A percentile compares a stretch with the other conserved stretches of the same genome.
These are phyloP conservation scores for Rhododendron ovatum DNA, from an alignment of 148 eudicot genomes.

Conservation along the genomic window DNA sequence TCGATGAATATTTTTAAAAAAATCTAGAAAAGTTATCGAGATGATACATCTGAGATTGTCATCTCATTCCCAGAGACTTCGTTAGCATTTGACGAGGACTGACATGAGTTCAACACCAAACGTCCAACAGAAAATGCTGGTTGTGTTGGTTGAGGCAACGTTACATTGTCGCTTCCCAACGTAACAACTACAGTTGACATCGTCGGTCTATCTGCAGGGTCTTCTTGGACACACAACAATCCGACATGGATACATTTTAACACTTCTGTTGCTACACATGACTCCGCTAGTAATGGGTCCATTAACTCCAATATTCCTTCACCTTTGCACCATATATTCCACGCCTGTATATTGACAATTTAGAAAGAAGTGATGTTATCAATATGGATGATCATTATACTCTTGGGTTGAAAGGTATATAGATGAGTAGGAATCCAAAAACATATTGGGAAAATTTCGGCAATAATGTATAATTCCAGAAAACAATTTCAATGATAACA, in stretches of 20 bases:
- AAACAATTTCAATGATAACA: too few relatives aligned
- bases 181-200: slow-evolving; percentile 30
- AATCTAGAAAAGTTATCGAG: neutral
- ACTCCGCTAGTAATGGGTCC: slow-evolving; percentile 18
- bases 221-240: slow-evolving; percentile 43
- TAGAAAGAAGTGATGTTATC: neutral
- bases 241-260: slow-evolving; percentile 37
- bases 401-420: neutral
- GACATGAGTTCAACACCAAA: neutral
- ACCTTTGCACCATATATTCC: slow-evolving; percentile 30
- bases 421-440: neutral
- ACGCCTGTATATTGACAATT: slow-evolving; percentile 18
- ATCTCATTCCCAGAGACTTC: slow-evolving; percentile 13
- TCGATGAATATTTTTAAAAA: too few relatives aligned
- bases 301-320: slow-evolving; percentile 18
- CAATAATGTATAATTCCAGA: too few relatives aligned
- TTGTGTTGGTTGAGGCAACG: slow-evolving; percentile 26
- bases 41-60: neutral
- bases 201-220: slow-evolving; percentile 25
- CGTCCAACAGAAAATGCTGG: slow-evolving; percentile 17
- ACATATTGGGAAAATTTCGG: too few relatives aligned
- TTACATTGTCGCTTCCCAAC: slow-evolving; percentile 21
- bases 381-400: neutral
- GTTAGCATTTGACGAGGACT: neutral
- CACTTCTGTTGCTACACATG: slow-evolving; percentile 24